These are phyloP conservation scores for Calocera cornea DNA, from an alignment of 768 basidiomycete species.

Conservation along the genomic window DNA sequence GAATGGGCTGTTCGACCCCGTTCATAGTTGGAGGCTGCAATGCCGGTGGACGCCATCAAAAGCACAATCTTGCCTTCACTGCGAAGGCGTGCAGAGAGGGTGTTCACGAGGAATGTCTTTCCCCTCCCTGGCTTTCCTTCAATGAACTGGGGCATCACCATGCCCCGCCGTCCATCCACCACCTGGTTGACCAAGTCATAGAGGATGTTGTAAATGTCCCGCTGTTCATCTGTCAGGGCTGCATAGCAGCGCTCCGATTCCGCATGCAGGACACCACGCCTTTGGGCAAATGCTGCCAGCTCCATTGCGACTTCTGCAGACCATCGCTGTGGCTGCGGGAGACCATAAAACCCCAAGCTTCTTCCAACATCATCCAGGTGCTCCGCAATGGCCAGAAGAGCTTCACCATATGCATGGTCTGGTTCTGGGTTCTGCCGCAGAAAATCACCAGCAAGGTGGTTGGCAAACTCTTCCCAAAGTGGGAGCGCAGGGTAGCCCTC, in stretches of 20 bases:
- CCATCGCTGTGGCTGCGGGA: constrained; percentile 21
- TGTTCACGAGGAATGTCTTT: constrained; percentile 28
- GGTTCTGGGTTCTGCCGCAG: constrained; percentile 2
- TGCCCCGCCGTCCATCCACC: not conserved
- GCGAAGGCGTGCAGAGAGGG: constrained; percentile 25
- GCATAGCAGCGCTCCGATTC: constrained; percentile 11
- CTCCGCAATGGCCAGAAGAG: constrained; percentile 18
- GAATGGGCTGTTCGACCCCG: constrained; percentile 30
- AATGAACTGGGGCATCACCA: constrained; percentile 21
- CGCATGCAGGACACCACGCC: constrained; percentile 5
- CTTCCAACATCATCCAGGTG: constrained; percentile 21
- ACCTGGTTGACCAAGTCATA: constrained; percentile 10
- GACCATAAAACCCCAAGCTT: constrained; percentile 20
- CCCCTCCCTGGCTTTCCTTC: constrained; percentile 32
- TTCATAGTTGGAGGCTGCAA: constrained; percentile 30
- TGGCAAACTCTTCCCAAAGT: constrained; percentile 22
- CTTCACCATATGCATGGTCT: constrained; percentile 16
- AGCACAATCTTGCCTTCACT: constrained; percentile 22
- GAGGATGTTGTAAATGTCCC: constrained; percentile 15
- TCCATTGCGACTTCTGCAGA: constrained; percentile 21
- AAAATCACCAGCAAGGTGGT: constrained; percentile 18
- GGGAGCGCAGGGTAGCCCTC: constrained; percentile 19
- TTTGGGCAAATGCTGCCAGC: constrained; percentile 17
- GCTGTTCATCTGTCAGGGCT: constrained; percentile 19
- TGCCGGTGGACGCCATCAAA: constrained; percentile 29